These are phyloP conservation scores for Laetiporus sulphureus DNA, from an alignment of 1,284 basidiomycete genomes.

Conservation along the genomic window DNA sequence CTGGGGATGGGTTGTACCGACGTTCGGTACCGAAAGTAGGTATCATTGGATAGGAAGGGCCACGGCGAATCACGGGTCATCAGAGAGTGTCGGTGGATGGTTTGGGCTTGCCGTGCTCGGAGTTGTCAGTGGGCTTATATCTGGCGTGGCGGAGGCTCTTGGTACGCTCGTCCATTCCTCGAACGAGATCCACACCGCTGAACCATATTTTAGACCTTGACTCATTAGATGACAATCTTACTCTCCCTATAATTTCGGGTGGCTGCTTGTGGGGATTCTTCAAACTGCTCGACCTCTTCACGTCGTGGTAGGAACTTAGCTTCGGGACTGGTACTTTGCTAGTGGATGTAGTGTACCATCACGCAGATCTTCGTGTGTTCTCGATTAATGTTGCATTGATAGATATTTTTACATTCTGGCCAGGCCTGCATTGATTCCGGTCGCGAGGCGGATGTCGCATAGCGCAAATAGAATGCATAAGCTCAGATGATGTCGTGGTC, in stretches of 20 bases:
- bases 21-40: slow-evolving; percentile 34
- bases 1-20: slow-evolving; percentile 61
- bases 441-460: too few relatives aligned
- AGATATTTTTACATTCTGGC: too few relatives aligned
- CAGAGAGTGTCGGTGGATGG: slow-evolving; percentile 33
- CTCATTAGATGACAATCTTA: slow-evolving; percentile 88
- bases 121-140: slow-evolving; percentile 67
- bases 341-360: too few relatives aligned
- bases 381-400: too few relatives aligned
- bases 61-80: slow-evolving; percentile 1
- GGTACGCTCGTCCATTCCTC: too few relatives aligned
- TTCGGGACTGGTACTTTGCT: neutral
- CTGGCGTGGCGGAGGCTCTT: slow-evolving; percentile 78
- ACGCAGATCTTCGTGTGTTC: too few relatives aligned
- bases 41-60: slow-evolving; percentile 50
- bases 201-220: slow-evolving; percentile 74
- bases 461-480: too few relatives aligned
- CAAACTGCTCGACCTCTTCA: slow-evolving; percentile 29
- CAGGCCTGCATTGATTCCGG: too few relatives aligned
- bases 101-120: slow-evolving; percentile 52
- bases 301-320: neutral
- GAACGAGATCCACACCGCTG: too few relatives aligned
- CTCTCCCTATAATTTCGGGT: slow-evolving; percentile 86
- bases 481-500: too few relatives aligned
- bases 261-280: slow-evolving; percentile 68